Evolutionary conservation across 2,329 filamentous ascomycete genomes (phyloP).

Genomic region (Pestalotiopsis sp.): DNA sequence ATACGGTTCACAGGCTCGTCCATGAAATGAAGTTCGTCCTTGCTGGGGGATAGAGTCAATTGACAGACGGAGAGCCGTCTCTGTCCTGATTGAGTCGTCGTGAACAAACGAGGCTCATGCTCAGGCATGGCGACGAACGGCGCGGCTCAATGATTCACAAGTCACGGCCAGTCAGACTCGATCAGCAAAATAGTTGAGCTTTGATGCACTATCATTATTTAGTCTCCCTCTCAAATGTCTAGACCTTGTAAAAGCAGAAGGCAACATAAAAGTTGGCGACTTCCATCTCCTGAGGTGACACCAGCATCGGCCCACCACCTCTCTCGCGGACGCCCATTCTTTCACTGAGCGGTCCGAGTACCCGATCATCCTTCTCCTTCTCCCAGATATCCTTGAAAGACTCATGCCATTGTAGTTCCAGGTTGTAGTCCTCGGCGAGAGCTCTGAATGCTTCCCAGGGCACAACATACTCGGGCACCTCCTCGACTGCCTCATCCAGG

Average conservation of each 20-base stretch:
- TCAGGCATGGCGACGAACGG: too few relatives aligned
- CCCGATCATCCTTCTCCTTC: conserved; percentile 82
- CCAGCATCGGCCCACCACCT: conserved; percentile 65
- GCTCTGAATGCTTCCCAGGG: conserved; percentile 98
- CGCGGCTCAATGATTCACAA: too few relatives aligned
- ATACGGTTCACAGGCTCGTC: too few relatives aligned
- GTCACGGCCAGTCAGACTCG: too few relatives aligned
- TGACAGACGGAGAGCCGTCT: too few relatives aligned
- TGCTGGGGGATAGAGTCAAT: too few relatives aligned
- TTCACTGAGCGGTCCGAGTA: conserved; percentile 83
- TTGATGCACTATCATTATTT: too few relatives aligned
- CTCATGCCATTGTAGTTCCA: conserved; percentile 93
- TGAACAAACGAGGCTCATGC: too few relatives aligned
- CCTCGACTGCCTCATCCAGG: conserved; percentile 92
- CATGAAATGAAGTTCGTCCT: too few relatives aligned
- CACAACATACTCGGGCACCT: conserved; percentile 95
- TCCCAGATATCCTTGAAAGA: conserved; percentile 91
- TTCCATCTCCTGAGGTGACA: conserved; percentile 88
- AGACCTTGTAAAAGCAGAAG: conserved; percentile 97
- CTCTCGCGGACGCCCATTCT: conserved; percentile 91
- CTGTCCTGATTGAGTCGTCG: too few relatives aligned
- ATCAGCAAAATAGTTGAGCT: too few relatives aligned
- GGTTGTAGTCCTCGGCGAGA: conserved; percentile 92
- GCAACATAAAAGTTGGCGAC: conserved; percentile 90
- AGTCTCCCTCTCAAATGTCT: conserved; percentile 20